Evolutionary conservation across 2,329 filamentous ascomycete genomes (phyloP), one percentile per base, ranked within the genome.

Genomic region (Microdochium bolleyi): DNA sequence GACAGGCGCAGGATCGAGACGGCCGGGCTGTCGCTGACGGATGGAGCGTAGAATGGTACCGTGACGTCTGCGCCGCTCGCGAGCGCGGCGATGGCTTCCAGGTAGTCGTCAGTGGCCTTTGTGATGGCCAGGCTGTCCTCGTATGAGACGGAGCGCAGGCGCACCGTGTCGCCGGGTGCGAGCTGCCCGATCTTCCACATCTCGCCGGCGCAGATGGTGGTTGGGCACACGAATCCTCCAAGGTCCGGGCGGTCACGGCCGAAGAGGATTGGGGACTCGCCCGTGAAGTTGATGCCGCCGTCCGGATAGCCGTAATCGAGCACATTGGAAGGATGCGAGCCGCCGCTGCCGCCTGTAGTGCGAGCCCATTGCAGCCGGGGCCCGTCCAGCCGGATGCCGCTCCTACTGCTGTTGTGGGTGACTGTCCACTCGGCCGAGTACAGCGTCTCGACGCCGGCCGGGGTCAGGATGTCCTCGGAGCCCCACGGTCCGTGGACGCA

Each of bases 161-260:
- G 60, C n/a, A 72, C 62, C 14, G 57, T 61, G 53, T 73, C 71
- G 1, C 72, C 71, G 2, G 70, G 68, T 8, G 63, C 63, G 14
- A 70, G 60, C 53, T 72, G 71, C 10, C 71, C 72, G 24, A 74
- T 55, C 57, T 72, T 73, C 69, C 69, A 74, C 58, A 73, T 59
- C 30, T 73, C 70, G 1, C 66, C 66, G 13, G 65, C 64, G 4
- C 64, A 64, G 3, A 74, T 63, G 0, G 68, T 66, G 21, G 64
- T 70, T 24, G 69, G 68, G 1, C 70, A 67, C 2, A 73, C 62
- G 22, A 74, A 73, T 0, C 71, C 71, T 16, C 71, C 71, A 0
- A 74, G 64, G 32, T 69, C 70, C 0, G 72, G 72, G 0, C 70
- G 70, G 54, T 75, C 72, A 7, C 62, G 64, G 0, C 66, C 60